Percentiles rank a stretch among this genome's conserved stretches.
These are phyloP conservation scores for Aspergillus cejpii DNA, from an alignment of 2,329 filamentous ascomycete genomes.

Conservation along the genomic window DNA sequence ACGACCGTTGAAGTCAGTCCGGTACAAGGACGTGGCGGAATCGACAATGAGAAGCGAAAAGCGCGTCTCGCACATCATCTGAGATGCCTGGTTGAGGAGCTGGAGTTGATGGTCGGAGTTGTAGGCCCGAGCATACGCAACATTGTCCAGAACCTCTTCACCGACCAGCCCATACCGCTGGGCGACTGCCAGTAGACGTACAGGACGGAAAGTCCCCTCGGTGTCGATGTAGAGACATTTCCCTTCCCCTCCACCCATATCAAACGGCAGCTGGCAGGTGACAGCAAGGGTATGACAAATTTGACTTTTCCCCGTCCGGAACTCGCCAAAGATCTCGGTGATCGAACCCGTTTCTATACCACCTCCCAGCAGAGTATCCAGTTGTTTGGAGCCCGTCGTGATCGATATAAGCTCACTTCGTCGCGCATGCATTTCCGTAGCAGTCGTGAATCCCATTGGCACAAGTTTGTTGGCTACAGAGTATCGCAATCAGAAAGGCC, in stretches of 20 bases:
- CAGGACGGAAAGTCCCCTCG: slow-evolving; percentile 91
- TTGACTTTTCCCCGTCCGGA: slow-evolving; percentile 95
- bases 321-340: slow-evolving; percentile 96
- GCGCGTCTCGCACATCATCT: slow-evolving; percentile 99
- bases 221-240: slow-evolving; percentile 99
- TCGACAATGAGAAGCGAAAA: slow-evolving; percentile 95
- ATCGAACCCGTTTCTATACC: slow-evolving; percentile 96
- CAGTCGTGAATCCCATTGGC: slow-evolving; percentile 97
- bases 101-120: slow-evolving; percentile 98
- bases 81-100: slow-evolving; percentile 84
- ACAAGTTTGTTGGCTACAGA: slow-evolving; percentile 80
- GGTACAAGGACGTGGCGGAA: slow-evolving; percentile 89
- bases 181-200: slow-evolving; percentile 82
- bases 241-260: slow-evolving; percentile 97
- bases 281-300: slow-evolving; percentile 98
- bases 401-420: slow-evolving; percentile 96
- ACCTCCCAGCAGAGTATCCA: slow-evolving; percentile 89
- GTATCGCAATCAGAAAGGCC: slow-evolving; percentile 9
- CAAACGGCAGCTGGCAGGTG: slow-evolving; percentile 93
- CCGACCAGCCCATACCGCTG: slow-evolving; percentile 91
- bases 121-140: slow-evolving; percentile 95
- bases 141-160: slow-evolving; percentile 96
- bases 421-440: slow-evolving; percentile 96
- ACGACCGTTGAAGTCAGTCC: slow-evolving; percentile 93
- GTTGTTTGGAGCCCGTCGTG: slow-evolving; percentile 93